These are phyloP conservation scores for Xylariaceae sp. DNA, from an alignment of 2,329 filamentous ascomycete genomes.

Conservation along the genomic window DNA sequence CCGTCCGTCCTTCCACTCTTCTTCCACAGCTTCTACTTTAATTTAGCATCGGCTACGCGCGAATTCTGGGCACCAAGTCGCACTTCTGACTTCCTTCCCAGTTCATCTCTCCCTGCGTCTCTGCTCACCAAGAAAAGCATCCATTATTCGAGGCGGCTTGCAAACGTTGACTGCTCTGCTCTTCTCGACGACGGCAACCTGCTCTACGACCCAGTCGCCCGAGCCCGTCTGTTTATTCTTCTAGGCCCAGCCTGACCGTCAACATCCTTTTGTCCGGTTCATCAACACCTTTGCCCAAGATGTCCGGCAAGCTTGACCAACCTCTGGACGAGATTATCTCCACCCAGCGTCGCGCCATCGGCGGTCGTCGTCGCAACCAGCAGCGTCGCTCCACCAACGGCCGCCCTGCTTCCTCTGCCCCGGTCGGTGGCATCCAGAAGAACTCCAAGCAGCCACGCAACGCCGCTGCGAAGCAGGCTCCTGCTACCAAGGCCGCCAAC, in stretches of 20 bases:
- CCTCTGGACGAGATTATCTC: slow-evolving; percentile 97
- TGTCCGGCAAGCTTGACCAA: slow-evolving; percentile 95
- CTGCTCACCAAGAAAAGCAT: slow-evolving; percentile 1
- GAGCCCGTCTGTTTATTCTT: slow-evolving; percentile 7
- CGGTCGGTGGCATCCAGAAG: slow-evolving; percentile 84
- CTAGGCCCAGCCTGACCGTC: slow-evolving; percentile 23
- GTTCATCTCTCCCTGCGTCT: not conserved
- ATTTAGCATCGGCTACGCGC: not conserved
- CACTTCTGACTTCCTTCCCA: slow-evolving; percentile 9
- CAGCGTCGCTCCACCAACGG: slow-evolving; percentile 46
- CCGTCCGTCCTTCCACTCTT: not conserved
- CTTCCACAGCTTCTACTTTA: not conserved
- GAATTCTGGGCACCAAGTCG: slow-evolving; percentile 6
- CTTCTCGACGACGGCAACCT: not conserved
- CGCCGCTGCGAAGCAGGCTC: slow-evolving; percentile 53
- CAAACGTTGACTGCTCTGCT: slow-evolving; percentile 1
- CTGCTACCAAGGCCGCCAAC: slow-evolving; percentile 55
- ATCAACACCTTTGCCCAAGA: slow-evolving; percentile 42
- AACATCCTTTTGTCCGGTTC: slow-evolving; percentile 39
- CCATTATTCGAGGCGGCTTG: not conserved
- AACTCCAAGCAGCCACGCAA: slow-evolving; percentile 57
- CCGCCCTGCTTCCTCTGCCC: slow-evolving; percentile 56
- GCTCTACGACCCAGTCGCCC: not conserved
- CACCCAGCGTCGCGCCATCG: slow-evolving; percentile 58
- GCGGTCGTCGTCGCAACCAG: slow-evolving; percentile 45